These are phyloP conservation scores for Botryobasidium botryosum DNA, from an alignment of 768 basidiomycete species.

Conservation along the genomic window DNA sequence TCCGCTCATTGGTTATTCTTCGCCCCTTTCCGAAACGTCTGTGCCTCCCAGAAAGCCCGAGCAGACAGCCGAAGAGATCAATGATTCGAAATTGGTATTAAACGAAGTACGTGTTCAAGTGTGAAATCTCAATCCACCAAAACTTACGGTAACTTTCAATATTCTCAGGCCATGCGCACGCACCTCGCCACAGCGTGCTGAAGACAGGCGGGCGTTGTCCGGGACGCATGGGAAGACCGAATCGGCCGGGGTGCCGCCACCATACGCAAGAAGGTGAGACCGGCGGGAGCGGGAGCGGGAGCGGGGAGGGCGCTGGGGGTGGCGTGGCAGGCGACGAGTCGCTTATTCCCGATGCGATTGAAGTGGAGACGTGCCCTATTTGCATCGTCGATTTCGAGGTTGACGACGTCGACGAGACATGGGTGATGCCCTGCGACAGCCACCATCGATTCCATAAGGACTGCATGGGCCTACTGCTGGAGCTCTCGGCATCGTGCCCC, in stretches of 20 bases:
- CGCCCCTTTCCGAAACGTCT: no score
- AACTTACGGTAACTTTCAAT: no score
- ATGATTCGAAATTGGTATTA: no score
- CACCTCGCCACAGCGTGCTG: no score
- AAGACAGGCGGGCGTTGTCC: neutral
- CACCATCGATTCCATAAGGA: constrained; percentile 78
- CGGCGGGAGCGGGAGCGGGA: constrained; percentile 12
- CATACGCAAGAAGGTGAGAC: neutral
- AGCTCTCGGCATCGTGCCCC: constrained; percentile 80
- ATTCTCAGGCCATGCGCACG: no score
- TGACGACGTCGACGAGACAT: constrained; percentile 81
- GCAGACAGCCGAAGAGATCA: no score
- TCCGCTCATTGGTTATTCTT: no score
- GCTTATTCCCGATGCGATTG: constrained; percentile 40
- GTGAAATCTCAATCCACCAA: no score
- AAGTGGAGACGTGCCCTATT: constrained; percentile 81
- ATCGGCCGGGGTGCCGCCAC: neutral
- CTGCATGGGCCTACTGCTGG: constrained; percentile 85
- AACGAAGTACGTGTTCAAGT: no score
- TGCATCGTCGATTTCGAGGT: constrained; percentile 90
- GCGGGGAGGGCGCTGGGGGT: no score
- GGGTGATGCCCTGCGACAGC: constrained; percentile 80
- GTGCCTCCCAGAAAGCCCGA: no score
- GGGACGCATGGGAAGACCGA: neutral
- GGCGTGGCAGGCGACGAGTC: constrained; percentile 27